Evolutionary conservation across 768 basidiomycete species (phyloP), one percentile per base, ranked within the genome.

Genomic region (Grammothele lineata): DNA sequence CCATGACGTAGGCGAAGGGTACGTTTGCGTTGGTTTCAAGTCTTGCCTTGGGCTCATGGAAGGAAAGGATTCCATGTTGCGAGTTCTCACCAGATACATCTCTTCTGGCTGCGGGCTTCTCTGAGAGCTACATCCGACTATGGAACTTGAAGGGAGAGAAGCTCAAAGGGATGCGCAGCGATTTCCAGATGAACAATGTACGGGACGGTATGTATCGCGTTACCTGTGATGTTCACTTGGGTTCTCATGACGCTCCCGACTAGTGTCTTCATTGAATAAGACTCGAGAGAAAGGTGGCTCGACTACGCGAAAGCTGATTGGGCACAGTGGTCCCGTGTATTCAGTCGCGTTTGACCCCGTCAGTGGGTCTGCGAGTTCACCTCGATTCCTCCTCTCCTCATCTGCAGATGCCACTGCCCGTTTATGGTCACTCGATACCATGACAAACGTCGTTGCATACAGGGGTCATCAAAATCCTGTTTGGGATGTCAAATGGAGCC

Each of bases 401-500:
- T 98, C 96, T 12, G 90, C 93, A 36, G 96, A 99, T 62, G 81
- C 88, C 1, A 94, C 95, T 0, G 71, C 85, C 35, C 82, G 96
- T 11, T 68, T 99, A 17, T 99, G 96, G 96, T 95, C 92, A 5
- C 70, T 97, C 66, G 92, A 98, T 53, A 96, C 95, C 0, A 82
- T 92, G 76, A 80, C 88, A 14, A 96, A 96, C 57, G 69, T 98
- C 9, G 93, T 93, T 17, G 93, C 87, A 5, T 99, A 93, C 62
- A 79, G 92, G 26, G 95, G 96, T 0, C 96, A 99, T 58, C 86
- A 94, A 62, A 94, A 96, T 64, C 93, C 96, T 0, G 85, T 99
- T 0, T 99, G 96, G 96, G 96, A 98, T 57, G 93, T 95, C 11
- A 87, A 97, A 62, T 99, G 96, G 96, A 94, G 91, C 59, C 95